phyloP scores from a whole-genome alignment of 2,329 filamentous ascomycete species.

The Onygenales sp. region DNA sequence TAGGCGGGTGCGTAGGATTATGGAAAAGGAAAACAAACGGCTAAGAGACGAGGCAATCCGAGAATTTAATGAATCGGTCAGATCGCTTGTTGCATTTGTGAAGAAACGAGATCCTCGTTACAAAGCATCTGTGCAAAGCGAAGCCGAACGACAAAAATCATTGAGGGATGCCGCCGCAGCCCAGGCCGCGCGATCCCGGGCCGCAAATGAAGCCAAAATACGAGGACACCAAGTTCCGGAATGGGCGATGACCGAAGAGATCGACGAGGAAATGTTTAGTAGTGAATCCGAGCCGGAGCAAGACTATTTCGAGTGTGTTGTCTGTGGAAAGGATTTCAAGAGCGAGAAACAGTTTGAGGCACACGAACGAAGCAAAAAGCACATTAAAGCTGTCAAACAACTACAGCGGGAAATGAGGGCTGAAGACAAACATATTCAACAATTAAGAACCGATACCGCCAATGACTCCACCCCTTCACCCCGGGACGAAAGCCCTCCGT shows the following conservation, averaged over 20 bases:
- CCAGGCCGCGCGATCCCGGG: conserved; percentile 74
- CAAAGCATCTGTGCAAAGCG: conserved; percentile 63
- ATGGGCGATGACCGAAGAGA: conserved; percentile 58
- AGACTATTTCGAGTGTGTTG: conserved; percentile 53
- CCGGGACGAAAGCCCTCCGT: neutral
- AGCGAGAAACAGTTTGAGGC: conserved; percentile 86
- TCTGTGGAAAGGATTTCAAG: conserved; percentile 62
- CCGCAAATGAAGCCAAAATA: conserved; percentile 68
- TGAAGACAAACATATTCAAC: conserved; percentile 52
- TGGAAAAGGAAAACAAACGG: conserved; percentile 93
- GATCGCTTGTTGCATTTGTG: conserved; percentile 77
- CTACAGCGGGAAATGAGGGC: conserved; percentile 73
- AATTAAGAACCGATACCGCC: neutral
- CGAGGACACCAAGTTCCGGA: conserved; percentile 56
- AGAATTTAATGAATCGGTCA: conserved; percentile 88
- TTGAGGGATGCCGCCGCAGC: conserved; percentile 70
- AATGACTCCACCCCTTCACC: neutral
- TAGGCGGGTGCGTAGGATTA: conserved; percentile 66
- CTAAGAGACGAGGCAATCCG: conserved; percentile 70
- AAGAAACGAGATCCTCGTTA: conserved; percentile 87
- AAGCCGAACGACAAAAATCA: conserved; percentile 68
- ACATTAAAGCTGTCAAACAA: conserved; percentile 74
- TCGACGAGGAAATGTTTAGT: conserved; percentile 41
- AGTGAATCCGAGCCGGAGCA: conserved; percentile 40
- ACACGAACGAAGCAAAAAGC: conserved; percentile 96